These are phyloP conservation scores for Aureobasidium sp. DNA, from an alignment of 2,329 filamentous ascomycete species.

Conservation along the genomic window DNA sequence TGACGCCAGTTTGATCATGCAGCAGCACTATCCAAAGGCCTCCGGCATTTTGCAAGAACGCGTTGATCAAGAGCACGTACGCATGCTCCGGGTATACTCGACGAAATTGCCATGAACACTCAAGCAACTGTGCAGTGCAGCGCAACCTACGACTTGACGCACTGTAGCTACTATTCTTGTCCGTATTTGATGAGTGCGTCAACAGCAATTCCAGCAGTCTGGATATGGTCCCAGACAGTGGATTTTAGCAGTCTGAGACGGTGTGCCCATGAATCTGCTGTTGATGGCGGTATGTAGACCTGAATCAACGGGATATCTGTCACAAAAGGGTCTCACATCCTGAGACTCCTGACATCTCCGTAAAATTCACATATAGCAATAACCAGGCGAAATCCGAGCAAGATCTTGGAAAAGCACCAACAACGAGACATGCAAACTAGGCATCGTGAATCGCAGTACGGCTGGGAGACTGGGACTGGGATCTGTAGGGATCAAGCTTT, in stretches of 20 bases:
- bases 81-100: not conserved
- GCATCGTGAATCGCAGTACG: constrained; percentile 1
- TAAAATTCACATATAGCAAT: not conserved
- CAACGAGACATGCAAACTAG: not conserved
- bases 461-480: not conserved
- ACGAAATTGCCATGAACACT: not conserved
- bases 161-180: constrained; percentile 8
- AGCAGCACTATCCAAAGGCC: not conserved
- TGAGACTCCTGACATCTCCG: not conserved
- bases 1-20: constrained; percentile 10
- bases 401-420: not conserved
- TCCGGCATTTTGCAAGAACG: not conserved
- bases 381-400: constrained; percentile 4
- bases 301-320: not conserved
- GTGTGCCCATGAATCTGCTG: not conserved
- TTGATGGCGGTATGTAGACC: not conserved
- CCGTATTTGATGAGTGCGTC: not conserved
- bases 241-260: not conserved
- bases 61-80: not conserved
- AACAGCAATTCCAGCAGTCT: not conserved
- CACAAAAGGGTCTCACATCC: not conserved
- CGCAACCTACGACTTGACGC: constrained; percentile 2
- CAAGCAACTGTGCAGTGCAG: constrained; percentile 8
- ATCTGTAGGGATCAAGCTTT: constrained; percentile 6
- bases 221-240: not conserved